phyloP scores from a whole-genome alignment of 2,329 filamentous ascomycete genomes.

The Sarocladiaceae sp. region DNA sequence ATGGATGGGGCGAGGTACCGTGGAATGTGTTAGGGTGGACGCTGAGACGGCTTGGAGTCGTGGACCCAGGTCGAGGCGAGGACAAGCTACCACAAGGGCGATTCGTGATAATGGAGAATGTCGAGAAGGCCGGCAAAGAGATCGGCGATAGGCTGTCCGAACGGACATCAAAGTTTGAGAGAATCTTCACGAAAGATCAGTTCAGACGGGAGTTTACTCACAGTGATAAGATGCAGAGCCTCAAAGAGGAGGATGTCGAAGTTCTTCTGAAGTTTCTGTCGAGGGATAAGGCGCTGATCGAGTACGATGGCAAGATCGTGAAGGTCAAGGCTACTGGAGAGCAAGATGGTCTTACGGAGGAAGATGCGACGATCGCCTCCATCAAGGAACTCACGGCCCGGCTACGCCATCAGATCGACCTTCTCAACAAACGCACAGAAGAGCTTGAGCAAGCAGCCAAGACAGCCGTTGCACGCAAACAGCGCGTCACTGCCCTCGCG shows the following conservation, averaged over 20 bases:
- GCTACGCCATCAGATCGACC: slow-evolving; percentile 66
- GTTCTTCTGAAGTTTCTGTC: slow-evolving; percentile 67
- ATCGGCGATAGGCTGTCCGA: slow-evolving; percentile 41
- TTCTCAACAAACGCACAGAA: slow-evolving; percentile 63
- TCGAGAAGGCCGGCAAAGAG: slow-evolving; percentile 54
- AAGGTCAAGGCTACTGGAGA: slow-evolving; percentile 62
- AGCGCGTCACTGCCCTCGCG: slow-evolving; percentile 69
- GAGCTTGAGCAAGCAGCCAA: slow-evolving; percentile 62
- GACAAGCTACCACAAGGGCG: slow-evolving; percentile 57
- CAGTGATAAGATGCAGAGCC: slow-evolving; percentile 36
- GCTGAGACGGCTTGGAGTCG: slow-evolving; percentile 62
- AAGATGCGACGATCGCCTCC: slow-evolving; percentile 79
- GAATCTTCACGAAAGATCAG: slow-evolving; percentile 62
- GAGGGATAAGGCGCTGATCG: slow-evolving; percentile 58
- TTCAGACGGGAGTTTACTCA: slow-evolving; percentile 59
- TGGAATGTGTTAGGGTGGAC: slow-evolving; percentile 74
- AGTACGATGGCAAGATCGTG: slow-evolving; percentile 64
- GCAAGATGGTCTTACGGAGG: slow-evolving; percentile 56
- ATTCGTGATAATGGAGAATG: slow-evolving; percentile 62
- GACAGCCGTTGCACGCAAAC: slow-evolving; percentile 66
- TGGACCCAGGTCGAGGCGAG: slow-evolving; percentile 38
- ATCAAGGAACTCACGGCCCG: slow-evolving; percentile 75
- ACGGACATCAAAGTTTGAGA: slow-evolving; percentile 53
- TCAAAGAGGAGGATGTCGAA: slow-evolving; percentile 64
- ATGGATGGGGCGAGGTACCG: slow-evolving; percentile 64